Conservation (phyloP, 495 filamentous ascomycete species). For the Aspergillus affinis region DNA sequence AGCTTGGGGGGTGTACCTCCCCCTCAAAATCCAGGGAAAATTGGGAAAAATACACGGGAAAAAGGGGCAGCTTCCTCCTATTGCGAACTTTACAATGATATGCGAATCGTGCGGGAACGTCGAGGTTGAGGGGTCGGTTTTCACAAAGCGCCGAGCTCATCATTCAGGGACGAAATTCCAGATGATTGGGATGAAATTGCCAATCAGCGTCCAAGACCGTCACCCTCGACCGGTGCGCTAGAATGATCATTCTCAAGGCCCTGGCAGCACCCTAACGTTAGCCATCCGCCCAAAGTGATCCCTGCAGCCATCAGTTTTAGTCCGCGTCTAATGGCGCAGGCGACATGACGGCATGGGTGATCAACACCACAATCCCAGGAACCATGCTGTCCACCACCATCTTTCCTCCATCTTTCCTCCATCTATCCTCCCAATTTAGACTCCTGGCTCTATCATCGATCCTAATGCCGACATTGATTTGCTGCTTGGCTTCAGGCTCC, state of each 20-base stretch:
- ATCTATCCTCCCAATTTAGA: constrained; percentile 20
- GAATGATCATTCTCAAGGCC: background rate
- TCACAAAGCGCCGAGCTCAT: background rate
- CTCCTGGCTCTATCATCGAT: constrained; percentile 5
- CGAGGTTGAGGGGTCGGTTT: background rate
- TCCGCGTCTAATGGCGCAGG: constrained; percentile 7
- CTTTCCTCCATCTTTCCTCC: too few species aligned
- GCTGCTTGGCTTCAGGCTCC: constrained; percentile 15
- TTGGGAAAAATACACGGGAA: background rate
- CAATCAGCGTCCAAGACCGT: constrained; percentile 7
- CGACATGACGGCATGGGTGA: constrained; percentile 3
- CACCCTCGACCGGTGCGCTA: background rate
- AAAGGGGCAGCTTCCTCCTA: background rate
- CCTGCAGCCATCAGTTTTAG: constrained; percentile 13
- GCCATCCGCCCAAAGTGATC: constrained; percentile 9
- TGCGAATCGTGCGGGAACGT: too few species aligned
- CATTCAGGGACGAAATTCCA: background rate
- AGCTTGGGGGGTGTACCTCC: too few species aligned
- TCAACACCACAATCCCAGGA: constrained; percentile 6
- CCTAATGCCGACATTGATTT: constrained; percentile 13
- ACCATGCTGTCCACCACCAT: constrained; percentile 10
- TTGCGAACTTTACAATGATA: too few species aligned
- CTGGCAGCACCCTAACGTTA: constrained; percentile 9
- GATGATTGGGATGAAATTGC: background rate
- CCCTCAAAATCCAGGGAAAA: constrained; percentile 5